Conservation (phyloP, 768 basidiomycete species). For the Mycena haematopus region DNA sequence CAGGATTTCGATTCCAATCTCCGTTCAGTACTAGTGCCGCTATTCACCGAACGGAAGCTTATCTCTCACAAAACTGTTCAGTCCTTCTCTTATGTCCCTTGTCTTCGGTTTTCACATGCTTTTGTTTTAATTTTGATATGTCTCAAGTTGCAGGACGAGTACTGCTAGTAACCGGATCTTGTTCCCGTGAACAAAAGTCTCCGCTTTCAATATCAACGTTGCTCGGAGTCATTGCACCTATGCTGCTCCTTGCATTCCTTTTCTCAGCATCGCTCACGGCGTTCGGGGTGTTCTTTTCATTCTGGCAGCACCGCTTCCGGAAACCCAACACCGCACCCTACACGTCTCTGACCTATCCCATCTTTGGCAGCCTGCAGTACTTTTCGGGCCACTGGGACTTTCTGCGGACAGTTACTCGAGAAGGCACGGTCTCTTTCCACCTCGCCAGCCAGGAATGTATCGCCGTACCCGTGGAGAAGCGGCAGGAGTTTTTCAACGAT, state of each 20-base stretch:
- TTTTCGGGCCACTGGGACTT: constrained; percentile 20
- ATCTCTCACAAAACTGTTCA: too few relatives aligned
- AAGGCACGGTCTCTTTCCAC: constrained; percentile 1
- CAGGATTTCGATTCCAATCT: too few relatives aligned
- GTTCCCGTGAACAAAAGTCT: too few relatives aligned
- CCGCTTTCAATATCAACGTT: too few relatives aligned
- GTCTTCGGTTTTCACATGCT: too few relatives aligned
- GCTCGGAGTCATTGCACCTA: too few relatives aligned
- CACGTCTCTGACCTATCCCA: constrained; percentile 10
- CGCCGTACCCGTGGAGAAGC: not conserved
- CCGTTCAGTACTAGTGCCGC: too few relatives aligned
- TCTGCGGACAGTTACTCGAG: constrained; percentile 3
- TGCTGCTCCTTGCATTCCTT: not conserved
- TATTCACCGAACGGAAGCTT: too few relatives aligned
- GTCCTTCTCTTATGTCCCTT: too few relatives aligned
- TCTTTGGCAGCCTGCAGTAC: constrained; percentile 17
- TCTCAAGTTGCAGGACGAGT: too few relatives aligned
- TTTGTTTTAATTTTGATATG: too few relatives aligned
- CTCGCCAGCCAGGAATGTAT: not conserved
- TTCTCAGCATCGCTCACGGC: not conserved
- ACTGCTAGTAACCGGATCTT: too few relatives aligned
- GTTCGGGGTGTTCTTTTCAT: not conserved
- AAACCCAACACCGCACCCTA: not conserved
- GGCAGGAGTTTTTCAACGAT: not conserved
- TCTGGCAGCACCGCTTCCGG: not conserved